phyloP scores from a whole-genome alignment of 1,284 basidiomycete species.

The Apiotrichum sp. region DNA sequence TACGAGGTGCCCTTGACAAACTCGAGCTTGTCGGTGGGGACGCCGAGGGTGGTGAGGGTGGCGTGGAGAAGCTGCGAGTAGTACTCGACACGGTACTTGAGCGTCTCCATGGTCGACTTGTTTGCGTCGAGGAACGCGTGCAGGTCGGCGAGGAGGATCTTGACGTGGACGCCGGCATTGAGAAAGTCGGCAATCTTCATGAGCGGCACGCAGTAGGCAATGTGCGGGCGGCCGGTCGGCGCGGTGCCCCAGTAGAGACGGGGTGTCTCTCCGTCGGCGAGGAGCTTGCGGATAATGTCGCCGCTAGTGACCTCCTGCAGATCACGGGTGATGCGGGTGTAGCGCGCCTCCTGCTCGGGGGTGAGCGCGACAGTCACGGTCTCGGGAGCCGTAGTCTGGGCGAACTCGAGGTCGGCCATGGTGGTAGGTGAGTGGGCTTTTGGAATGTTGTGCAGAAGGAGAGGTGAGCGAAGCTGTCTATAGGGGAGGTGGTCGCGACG shows the following conservation, averaged over 20 bases:
- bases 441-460: background rate
- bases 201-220: constrained; percentile 94
- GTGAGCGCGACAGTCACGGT: constrained; percentile 28
- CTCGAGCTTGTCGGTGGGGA: constrained; percentile 74
- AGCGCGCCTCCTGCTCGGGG: constrained; percentile 56
- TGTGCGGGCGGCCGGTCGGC: constrained; percentile 89
- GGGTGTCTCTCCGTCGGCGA: constrained; percentile 67
- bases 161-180: constrained; percentile 82
- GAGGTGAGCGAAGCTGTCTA: too few relatives aligned
- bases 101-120: constrained; percentile 93
- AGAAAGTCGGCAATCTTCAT: constrained; percentile 97
- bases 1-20: constrained; percentile 78
- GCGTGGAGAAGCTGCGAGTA: constrained; percentile 77
- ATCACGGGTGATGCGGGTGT: constrained; percentile 76
- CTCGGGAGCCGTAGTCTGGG: constrained; percentile 12
- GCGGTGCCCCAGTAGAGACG: constrained; percentile 93
- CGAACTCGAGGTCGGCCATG: constrained; percentile 22
- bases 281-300: constrained; percentile 73
- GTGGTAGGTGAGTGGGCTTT: background rate
- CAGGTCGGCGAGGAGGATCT: constrained; percentile 89
- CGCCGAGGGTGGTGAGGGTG: constrained; percentile 80
- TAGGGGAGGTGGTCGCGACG: too few relatives aligned
- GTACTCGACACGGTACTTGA: constrained; percentile 82
- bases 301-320: constrained; percentile 84
- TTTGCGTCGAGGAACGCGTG: constrained; percentile 98